phyloP scores from a whole-genome alignment of 768 basidiomycete genomes.

The Kwoniella bestiolae region DNA sequence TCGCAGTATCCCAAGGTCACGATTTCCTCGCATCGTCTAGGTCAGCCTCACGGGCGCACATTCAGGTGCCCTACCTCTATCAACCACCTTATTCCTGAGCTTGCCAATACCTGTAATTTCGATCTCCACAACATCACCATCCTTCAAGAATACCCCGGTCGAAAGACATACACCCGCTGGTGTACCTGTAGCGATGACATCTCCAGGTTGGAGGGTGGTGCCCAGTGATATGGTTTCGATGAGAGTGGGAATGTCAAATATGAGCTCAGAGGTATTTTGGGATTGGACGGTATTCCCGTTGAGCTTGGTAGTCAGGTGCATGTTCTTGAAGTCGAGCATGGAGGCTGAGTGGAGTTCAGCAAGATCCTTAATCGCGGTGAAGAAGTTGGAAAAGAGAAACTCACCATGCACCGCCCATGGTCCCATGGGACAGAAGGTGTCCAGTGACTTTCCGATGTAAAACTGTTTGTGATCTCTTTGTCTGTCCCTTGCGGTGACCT shows the following conservation, averaged over 20 bases:
- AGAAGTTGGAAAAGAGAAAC: neutral
- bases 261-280: constrained; percentile 41
- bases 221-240: constrained; percentile 46
- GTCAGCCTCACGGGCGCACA: constrained; percentile 14
- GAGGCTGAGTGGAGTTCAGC: constrained; percentile 21
- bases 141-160: constrained; percentile 37
- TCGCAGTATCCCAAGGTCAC: too few species aligned
- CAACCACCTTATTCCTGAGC: constrained; percentile 32
- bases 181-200: constrained; percentile 53
- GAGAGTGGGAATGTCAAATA: constrained; percentile 53
- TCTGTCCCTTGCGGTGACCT: constrained; percentile 51
- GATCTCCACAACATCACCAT: constrained; percentile 46
- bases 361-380: neutral
- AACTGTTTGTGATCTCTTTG: constrained; percentile 55
- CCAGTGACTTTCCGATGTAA: constrained; percentile 50
- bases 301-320: constrained; percentile 40
- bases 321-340: constrained; percentile 33
- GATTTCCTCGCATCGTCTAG: too few species aligned
- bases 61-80: constrained; percentile 14
- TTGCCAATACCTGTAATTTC: constrained; percentile 45
- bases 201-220: constrained; percentile 46
- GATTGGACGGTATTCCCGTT: constrained; percentile 46
- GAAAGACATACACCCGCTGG: constrained; percentile 45
- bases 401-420: constrained; percentile 39
- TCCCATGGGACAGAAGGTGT: constrained; percentile 54